phyloP scores from a whole-genome alignment of 1,139 yeast genomes.

The Diutina pseudorugosa region DNA sequence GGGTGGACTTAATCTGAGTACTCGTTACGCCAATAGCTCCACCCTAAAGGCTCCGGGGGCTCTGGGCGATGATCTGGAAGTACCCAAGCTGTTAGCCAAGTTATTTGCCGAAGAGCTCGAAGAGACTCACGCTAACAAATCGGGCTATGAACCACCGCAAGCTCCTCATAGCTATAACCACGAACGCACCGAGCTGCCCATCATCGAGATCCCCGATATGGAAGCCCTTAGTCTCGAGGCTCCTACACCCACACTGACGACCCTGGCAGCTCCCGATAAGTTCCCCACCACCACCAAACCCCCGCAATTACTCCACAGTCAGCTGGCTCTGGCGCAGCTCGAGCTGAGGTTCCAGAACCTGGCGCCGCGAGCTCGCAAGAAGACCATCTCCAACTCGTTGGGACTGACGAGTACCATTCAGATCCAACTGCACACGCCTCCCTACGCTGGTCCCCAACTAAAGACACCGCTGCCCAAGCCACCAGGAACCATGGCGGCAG shows the following conservation, averaged over 20 bases:
- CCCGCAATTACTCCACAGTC: constrained; percentile 36
- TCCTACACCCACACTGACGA: neutral
- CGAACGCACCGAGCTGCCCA: constrained; percentile 19
- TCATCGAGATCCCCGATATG: constrained; percentile 36
- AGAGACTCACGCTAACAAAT: neutral
- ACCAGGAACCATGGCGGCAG: neutral
- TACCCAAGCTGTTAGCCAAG: neutral
- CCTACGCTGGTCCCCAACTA: constrained; percentile 12
- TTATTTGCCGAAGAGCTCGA: neutral
- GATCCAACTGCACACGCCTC: constrained; percentile 24
- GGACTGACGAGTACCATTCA: neutral
- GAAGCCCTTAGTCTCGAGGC: constrained; percentile 17
- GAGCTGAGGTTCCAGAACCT: constrained; percentile 13
- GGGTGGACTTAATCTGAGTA: neutral
- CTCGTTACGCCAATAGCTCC: neutral
- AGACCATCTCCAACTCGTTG: constrained; percentile 27
- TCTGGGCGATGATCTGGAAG: neutral
- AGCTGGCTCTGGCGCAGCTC: constrained; percentile 32
- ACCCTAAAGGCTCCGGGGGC: neutral
- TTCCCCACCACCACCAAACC: constrained; percentile 26
- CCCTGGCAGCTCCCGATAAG: neutral
- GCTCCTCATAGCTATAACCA: neutral
- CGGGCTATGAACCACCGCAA: neutral
- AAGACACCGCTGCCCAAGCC: constrained; percentile 2
- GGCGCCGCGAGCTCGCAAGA: constrained; percentile 20